Percentiles rank a stretch among this genome's conserved stretches.
Conservation (phyloP, 2,329 filamentous ascomycete genomes). For the Fusarium buxicola region DNA sequence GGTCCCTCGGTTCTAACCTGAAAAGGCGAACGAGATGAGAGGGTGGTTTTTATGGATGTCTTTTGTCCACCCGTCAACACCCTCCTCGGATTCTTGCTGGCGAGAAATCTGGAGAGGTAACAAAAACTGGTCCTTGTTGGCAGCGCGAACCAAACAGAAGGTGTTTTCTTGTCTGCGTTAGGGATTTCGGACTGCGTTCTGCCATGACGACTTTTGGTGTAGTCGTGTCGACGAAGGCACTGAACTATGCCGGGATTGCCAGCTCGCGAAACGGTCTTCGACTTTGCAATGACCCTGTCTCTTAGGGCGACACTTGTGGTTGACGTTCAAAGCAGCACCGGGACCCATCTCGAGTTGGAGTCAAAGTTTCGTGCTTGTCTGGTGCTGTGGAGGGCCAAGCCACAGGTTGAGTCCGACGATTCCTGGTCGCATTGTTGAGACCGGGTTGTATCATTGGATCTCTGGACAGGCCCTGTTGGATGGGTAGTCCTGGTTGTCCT, state of each 20-base stretch:
- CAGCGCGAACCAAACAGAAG: slow-evolving; percentile 86
- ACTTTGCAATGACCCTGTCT: slow-evolving; percentile 19
- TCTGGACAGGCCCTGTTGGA: slow-evolving; percentile 43
- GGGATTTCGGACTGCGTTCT: slow-evolving; percentile 24
- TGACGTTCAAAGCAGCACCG: slow-evolving; percentile 51
- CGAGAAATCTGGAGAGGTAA: slow-evolving; percentile 73
- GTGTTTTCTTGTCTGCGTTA: slow-evolving; percentile 52
- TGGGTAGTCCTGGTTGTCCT: slow-evolving; percentile 61
- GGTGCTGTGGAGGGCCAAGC: slow-evolving; percentile 48
- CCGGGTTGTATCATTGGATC: slow-evolving; percentile 40
- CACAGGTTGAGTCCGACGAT: slow-evolving; percentile 6
- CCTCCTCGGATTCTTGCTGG: slow-evolving; percentile 64
- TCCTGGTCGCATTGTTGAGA: slow-evolving; percentile 26
- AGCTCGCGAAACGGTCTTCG: slow-evolving; percentile 26
- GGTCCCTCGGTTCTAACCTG: slow-evolving; percentile 59
- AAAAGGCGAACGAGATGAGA: slow-evolving; percentile 65
- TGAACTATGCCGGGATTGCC: slow-evolving; percentile 18
- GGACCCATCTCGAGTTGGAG: slow-evolving; percentile 93
- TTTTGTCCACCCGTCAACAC: slow-evolving; percentile 85
- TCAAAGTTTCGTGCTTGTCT: slow-evolving; percentile 96
- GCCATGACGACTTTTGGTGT: slow-evolving; percentile 30
- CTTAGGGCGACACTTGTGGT: slow-evolving; percentile 7
- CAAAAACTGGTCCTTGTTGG: slow-evolving; percentile 96
- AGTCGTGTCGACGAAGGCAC: slow-evolving; percentile 37
- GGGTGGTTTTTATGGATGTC: slow-evolving; percentile 94